These are phyloP conservation scores for Fusarium agapanthi DNA, from an alignment of 2,329 filamentous ascomycete species.

Conservation along the genomic window DNA sequence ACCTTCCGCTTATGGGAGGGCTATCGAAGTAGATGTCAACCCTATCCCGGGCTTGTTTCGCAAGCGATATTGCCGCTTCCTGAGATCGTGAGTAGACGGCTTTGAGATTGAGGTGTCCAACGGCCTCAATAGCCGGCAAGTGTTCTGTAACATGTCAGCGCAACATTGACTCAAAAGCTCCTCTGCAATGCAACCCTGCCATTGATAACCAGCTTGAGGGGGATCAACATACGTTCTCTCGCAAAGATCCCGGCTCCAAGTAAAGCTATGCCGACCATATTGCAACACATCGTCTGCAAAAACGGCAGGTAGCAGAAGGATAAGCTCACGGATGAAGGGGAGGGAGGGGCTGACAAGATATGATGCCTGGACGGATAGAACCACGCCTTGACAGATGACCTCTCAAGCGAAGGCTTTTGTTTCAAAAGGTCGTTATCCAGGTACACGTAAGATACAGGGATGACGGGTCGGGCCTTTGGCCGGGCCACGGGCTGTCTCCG, in stretches of 20 bases:
- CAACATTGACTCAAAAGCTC: not conserved
- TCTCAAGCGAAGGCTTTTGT: not conserved
- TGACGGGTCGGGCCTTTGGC: not conserved
- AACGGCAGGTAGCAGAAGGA: not conserved
- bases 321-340: not conserved
- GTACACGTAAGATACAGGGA: not conserved
- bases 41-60: not conserved
- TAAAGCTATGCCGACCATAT: not conserved
- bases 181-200: not conserved
- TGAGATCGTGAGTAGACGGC: not conserved
- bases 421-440: not conserved
- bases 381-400: not conserved
- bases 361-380: not conserved
- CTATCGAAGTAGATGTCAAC: not conserved
- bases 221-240: not conserved
- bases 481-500: not conserved
- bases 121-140: not conserved
- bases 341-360: not conserved
- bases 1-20: not conserved
- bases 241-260: conserved; percentile 1
- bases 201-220: not conserved
- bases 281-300: not conserved
- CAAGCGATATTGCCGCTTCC: not conserved
- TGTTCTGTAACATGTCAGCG: not conserved
- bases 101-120: not conserved